A percentile compares a stretch with the other conserved stretches of the same genome.
Evolutionary conservation across 805 yeast genomes (phyloP).

Genomic region (Yarrowia sp.): DNA sequence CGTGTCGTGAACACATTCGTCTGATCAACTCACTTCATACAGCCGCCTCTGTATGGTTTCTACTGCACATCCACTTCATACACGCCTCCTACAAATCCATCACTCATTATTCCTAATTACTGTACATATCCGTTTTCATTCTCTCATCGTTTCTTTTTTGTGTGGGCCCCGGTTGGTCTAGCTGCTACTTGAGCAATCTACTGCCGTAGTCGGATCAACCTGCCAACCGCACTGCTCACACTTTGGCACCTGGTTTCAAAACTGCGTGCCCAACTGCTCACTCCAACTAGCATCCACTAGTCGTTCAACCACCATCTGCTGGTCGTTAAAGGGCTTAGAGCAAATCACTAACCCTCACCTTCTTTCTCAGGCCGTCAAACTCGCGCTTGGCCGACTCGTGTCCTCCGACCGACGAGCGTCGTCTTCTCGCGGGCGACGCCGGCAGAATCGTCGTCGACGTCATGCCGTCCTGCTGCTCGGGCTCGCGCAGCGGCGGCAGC

Average conservation of each 20-base stretch:
- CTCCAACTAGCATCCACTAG: too few relatives aligned
- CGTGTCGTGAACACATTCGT: too few relatives aligned
- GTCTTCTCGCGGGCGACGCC: not conserved
- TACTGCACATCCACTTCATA: too few relatives aligned
- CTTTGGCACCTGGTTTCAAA: too few relatives aligned
- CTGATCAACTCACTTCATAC: too few relatives aligned
- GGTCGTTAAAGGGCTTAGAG: not conserved
- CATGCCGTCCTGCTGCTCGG: not conserved
- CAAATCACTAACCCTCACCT: constrained; percentile 24
- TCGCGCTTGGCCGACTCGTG: constrained; percentile 23
- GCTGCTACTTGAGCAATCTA: too few relatives aligned
- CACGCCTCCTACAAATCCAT: not conserved
- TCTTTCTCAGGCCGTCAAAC: constrained; percentile 16
- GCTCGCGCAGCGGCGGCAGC: constrained; percentile 15
- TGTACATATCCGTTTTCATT: constrained; percentile 16
- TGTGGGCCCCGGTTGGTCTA: too few relatives aligned
- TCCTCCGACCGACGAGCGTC: constrained; percentile 20
- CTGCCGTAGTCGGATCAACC: too few relatives aligned
- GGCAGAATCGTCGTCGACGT: constrained; percentile 24
- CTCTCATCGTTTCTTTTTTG: not conserved
- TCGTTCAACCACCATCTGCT: too few relatives aligned
- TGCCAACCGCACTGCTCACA: too few relatives aligned
- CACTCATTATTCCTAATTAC: constrained; percentile 8
- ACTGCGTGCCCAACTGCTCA: too few relatives aligned
- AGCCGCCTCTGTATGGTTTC: too few relatives aligned